Evolutionary conservation across 1,284 basidiomycete genomes (phyloP), one percentile per base, ranked within the genome.

Genomic region (Boletus hoseneyae): DNA sequence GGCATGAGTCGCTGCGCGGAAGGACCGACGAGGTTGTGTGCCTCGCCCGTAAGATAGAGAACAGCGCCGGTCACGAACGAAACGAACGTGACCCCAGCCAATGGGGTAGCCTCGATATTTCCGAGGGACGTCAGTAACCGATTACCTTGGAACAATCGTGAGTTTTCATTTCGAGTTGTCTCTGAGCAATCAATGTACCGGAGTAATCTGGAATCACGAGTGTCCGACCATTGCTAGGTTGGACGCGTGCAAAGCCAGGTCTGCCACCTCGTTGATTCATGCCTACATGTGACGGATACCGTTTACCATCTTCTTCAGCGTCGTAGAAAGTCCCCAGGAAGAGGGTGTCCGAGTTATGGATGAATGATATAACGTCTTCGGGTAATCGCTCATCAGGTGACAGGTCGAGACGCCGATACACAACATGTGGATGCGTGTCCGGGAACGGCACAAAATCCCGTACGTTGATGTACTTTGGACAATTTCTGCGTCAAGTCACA

Each of bases 401-500:
- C 10, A 83, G 49, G 10, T 72, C 49, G 2, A 65, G 55, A 1
- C 65, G 52, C 42, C 71, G 57, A 48, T 76, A 58, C 3, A 59
- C 56, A 19, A 83, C 62, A 3, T 50, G 55, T 0, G 80, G 75
- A 10, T 59, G 51, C 3, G 74, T 70, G 19, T 68, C 52, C 0
- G 70, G 61, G 52, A 73, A 64, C 1, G 77, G 68, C 18, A 67
- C 58, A 11, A 84, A 66, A 10, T 78, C 70, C 11, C 81, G 75
- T 34, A 77, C 58, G 42, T 74, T 80, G 57, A 85, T 85, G 55
- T 86, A 86, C 58, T 84, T 85, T 8, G 82, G 83, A 57, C 82
- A 85, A 48, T 83, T 82, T 34, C 83, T 85, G 47, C 3, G 34
- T 49, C 12, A 51, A 15, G 4, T 38, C 39, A 44, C 10, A 27